Evolutionary conservation across 495 filamentous ascomycete species (phyloP).

Genomic region (Penicillium steckii): DNA sequence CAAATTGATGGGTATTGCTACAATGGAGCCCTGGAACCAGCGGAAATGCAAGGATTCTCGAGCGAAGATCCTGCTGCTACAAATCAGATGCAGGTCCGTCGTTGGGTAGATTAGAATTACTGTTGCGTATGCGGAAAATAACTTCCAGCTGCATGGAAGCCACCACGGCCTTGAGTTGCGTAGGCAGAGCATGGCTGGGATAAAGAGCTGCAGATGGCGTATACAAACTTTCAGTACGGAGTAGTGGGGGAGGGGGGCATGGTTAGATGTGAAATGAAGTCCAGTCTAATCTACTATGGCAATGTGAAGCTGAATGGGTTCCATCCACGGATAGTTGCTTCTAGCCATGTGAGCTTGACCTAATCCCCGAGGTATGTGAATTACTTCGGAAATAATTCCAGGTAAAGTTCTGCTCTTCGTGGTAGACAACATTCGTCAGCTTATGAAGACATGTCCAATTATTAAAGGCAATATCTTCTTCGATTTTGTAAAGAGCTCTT

Average conservation of each 20-base stretch:
- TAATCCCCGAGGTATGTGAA: conserved; percentile 16
- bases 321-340: conserved; percentile 30
- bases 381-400: background rate
- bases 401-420: background rate
- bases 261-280: background rate
- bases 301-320: conserved; percentile 3
- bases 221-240: background rate
- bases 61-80: conserved; percentile 4
- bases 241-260: no score
- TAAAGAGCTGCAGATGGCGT: background rate
- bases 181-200: background rate
- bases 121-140: conserved; percentile 19
- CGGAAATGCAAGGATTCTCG: conserved; percentile 10
- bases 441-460: background rate
- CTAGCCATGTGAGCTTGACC: conserved; percentile 17
- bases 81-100: conserved; percentile 12
- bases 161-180: conserved; percentile 22
- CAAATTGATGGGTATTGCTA: conserved; percentile 5
- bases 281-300: background rate
- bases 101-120: conserved; percentile 8
- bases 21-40: conserved; percentile 15
- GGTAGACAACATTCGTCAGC: conserved; percentile 8
- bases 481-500: background rate
- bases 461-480: conserved; percentile 1
- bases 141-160: conserved; percentile 25